Percentiles rank a stretch among this genome's conserved stretches.
phyloP scores from a whole-genome alignment of 768 basidiomycete species.

The Phylloporus scabripes region DNA sequence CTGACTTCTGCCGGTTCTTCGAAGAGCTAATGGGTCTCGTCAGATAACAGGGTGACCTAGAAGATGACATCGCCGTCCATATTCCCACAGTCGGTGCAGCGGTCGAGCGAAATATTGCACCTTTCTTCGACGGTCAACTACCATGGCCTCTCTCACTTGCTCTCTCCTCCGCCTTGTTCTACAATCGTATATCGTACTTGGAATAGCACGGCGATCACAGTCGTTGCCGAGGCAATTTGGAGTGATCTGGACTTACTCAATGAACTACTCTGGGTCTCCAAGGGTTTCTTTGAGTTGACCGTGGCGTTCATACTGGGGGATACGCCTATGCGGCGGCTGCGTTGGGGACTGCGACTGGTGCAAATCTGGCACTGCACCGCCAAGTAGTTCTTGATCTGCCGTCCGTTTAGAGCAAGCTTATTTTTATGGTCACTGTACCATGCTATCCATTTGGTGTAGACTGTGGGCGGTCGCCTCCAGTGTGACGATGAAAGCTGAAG shows the following conservation, averaged over 20 bases:
- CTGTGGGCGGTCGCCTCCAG: slow-evolving; percentile 12
- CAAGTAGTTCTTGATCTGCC: slow-evolving; percentile 4
- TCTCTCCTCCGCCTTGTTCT: not conserved
- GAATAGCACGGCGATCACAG: too few relatives aligned
- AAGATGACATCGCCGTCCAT: slow-evolving; percentile 11
- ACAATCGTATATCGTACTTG: too few relatives aligned
- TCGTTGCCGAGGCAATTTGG: slow-evolving; percentile 17
- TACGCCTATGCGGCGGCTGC: slow-evolving; percentile 5
- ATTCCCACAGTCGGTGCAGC: slow-evolving; percentile 12
- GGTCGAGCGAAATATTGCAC: slow-evolving; percentile 3
- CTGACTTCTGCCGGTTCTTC: slow-evolving; percentile 14
- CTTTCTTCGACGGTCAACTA: not conserved
- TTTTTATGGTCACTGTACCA: not conserved
- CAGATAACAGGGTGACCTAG: slow-evolving; percentile 11
- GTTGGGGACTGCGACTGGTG: slow-evolving; percentile 7
- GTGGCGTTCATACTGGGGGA: not conserved
- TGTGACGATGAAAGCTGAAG: not conserved
- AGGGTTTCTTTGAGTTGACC: not conserved
- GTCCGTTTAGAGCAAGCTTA: too few relatives aligned
- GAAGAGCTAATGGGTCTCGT: slow-evolving; percentile 13
- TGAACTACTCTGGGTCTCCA: not conserved
- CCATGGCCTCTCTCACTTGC: too few relatives aligned
- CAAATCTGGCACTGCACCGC: slow-evolving; percentile 15
- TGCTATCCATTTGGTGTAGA: not conserved
- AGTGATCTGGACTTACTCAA: slow-evolving; percentile 13